Evolutionary conservation across 306 rosid species (phyloP).

Genomic region (Vachellia pachyceras): DNA sequence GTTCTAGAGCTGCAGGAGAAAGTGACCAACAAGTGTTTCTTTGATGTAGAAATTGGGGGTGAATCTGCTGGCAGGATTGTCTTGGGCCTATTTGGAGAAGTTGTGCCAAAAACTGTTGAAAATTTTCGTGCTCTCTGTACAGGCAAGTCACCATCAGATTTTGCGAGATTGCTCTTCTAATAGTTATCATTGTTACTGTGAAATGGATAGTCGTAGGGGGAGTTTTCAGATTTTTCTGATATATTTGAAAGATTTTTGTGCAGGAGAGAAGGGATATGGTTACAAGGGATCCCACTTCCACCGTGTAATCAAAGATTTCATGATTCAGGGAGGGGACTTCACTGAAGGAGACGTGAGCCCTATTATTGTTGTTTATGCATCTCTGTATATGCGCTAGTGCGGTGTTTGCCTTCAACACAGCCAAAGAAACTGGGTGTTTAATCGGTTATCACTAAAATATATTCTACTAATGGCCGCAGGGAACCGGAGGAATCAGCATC

Average conservation of each 20-base stretch:
- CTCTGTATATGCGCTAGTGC: conserved; percentile 1
- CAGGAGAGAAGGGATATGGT: conserved; percentile 96
- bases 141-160: conserved; percentile 51
- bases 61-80: conserved; percentile 69
- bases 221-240: conserved; percentile 23
- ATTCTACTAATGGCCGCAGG: conserved; percentile 61
- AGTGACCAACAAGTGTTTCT: conserved; percentile 80
- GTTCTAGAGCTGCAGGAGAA: conserved; percentile 74
- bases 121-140: conserved; percentile 93
- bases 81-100: conserved; percentile 78
- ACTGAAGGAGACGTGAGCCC: conserved; percentile 75
- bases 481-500: conserved; percentile 92
- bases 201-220: conserved; percentile 23
- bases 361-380: conserved; percentile 26
- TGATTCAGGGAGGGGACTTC: conserved; percentile 99
- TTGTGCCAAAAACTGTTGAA: conserved; percentile 79
- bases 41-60: conserved; percentile 82
- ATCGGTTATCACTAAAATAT: conserved; percentile 26
- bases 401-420: conserved; percentile 14
- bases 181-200: conserved; percentile 25
- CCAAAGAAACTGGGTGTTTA: conserved; percentile 14
- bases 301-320: conserved; percentile 88
- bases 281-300: conserved; percentile 93
- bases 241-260: conserved; percentile 37
- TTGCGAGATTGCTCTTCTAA: conserved; percentile 26